phyloP scores from a whole-genome alignment of 768 basidiomycete species.

The Leccinum aurantiacum region DNA sequence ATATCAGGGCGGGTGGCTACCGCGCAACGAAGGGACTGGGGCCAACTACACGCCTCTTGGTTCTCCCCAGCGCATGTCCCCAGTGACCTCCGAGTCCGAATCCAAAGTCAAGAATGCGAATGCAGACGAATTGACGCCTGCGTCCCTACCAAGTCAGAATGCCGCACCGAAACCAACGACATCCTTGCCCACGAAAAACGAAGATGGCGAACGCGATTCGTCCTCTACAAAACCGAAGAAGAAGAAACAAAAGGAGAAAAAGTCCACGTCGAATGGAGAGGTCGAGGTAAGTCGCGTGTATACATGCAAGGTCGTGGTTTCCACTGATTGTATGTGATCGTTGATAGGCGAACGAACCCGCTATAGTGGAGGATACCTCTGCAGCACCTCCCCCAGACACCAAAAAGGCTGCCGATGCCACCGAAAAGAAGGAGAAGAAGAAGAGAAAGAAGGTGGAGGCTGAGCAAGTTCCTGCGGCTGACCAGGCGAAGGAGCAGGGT shows the following conservation, averaged over 20 bases:
- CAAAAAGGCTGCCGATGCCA: neutral
- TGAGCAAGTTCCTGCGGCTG: neutral
- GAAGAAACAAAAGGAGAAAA: constrained; percentile 23
- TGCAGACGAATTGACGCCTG: neutral
- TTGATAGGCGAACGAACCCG: constrained; percentile 6
- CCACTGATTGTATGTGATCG: constrained; percentile 4
- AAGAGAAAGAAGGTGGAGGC: constrained; percentile 1
- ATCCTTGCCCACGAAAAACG: constrained; percentile 3
- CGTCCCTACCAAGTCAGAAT: neutral
- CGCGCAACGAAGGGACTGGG: constrained; percentile 44
- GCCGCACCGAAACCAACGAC: neutral
- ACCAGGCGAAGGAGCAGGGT: neutral
- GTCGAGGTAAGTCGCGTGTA: constrained; percentile 18
- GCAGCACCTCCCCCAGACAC: neutral
- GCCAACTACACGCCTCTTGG: constrained; percentile 75
- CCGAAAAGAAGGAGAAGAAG: neutral
- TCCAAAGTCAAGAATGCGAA: neutral
- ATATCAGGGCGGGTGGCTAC: constrained; percentile 27
- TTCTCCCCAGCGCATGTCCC: constrained; percentile 52
- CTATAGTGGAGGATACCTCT: neutral
- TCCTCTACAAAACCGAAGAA: constrained; percentile 17
- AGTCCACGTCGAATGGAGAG: constrained; percentile 7
- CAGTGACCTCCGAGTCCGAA: constrained; percentile 29
- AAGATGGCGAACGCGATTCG: neutral
- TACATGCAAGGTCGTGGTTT: neutral